These are phyloP conservation scores for Hirsutella minnesotensis DNA, from an alignment of 2,329 filamentous ascomycete genomes.

Conservation along the genomic window DNA sequence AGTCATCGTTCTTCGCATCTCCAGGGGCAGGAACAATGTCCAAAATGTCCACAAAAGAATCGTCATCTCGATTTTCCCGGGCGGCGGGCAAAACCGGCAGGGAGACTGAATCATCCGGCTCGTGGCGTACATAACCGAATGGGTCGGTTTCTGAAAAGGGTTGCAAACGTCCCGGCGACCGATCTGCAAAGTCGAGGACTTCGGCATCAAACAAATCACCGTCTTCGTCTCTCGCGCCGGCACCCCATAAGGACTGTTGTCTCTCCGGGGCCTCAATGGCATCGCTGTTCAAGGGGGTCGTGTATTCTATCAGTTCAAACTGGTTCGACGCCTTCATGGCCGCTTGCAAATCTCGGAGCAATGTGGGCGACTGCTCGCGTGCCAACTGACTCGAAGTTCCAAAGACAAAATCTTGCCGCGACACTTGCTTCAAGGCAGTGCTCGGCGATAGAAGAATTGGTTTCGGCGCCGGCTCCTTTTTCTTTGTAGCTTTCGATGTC, in stretches of 20 bases:
- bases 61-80: slow-evolving; percentile 2
- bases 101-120: slow-evolving; percentile 2
- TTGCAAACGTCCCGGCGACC: slow-evolving; percentile 18
- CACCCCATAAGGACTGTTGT: slow-evolving; percentile 51
- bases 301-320: slow-evolving; percentile 26
- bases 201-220: slow-evolving; percentile 54
- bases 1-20: slow-evolving; percentile 1
- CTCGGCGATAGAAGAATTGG: slow-evolving; percentile 53
- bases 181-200: slow-evolving; percentile 44
- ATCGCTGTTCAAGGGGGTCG: slow-evolving; percentile 26
- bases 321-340: slow-evolving; percentile 49
- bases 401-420: slow-evolving; percentile 67
- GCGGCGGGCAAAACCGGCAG: background rate
- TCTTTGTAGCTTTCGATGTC: slow-evolving; percentile 22
- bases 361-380: slow-evolving; percentile 56
- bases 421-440: slow-evolving; percentile 53
- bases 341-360: slow-evolving; percentile 48
- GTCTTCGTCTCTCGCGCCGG: slow-evolving; percentile 52
- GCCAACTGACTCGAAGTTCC: slow-evolving; percentile 78
- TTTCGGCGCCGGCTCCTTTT: slow-evolving; percentile 27
- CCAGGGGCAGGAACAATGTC: slow-evolving; percentile 11
- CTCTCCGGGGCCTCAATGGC: slow-evolving; percentile 18
- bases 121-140: slow-evolving; percentile 23
- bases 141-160: slow-evolving; percentile 19
- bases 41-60: slow-evolving; percentile 12